These are phyloP conservation scores for Physcia stellaris DNA, from an alignment of 495 filamentous ascomycete species.

Conservation along the genomic window DNA sequence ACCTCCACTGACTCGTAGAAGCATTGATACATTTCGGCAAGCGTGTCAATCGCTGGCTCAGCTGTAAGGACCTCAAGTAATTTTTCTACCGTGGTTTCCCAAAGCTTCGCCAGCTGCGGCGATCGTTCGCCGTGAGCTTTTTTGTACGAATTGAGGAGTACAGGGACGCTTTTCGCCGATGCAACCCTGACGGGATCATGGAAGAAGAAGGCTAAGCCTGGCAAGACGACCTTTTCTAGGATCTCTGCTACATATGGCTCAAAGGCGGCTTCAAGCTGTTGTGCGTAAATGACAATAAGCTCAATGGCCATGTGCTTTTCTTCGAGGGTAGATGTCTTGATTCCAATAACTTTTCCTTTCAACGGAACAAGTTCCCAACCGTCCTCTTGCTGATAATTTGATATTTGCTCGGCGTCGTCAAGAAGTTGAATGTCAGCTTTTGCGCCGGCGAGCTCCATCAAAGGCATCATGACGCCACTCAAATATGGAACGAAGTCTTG, in stretches of 20 bases:
- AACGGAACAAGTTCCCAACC: slow-evolving; percentile 96
- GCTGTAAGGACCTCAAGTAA: slow-evolving; percentile 87
- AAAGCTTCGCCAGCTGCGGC: slow-evolving; percentile 59
- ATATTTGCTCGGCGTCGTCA: slow-evolving; percentile 90
- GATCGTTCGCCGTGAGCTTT: slow-evolving; percentile 70
- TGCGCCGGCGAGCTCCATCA: slow-evolving; percentile 79
- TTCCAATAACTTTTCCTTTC: slow-evolving; percentile 94
- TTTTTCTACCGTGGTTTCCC: slow-evolving; percentile 77
- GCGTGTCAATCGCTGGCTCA: slow-evolving; percentile 88
- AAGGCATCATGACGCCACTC: slow-evolving; percentile 83
- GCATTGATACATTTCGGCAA: slow-evolving; percentile 99
- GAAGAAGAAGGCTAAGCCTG: slow-evolving; percentile 96
- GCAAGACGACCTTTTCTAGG: slow-evolving; percentile 91
- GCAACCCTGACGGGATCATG: slow-evolving; percentile 95
- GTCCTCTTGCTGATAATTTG: slow-evolving; percentile 85
- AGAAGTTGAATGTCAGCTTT: slow-evolving; percentile 96
- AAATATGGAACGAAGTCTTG: slow-evolving; percentile 86
- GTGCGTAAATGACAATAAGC: slow-evolving; percentile 90
- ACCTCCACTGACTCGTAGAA: slow-evolving; percentile 98
- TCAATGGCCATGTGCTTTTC: slow-evolving; percentile 99
- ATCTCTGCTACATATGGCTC: slow-evolving; percentile 84
- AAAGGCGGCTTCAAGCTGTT: slow-evolving; percentile 81
- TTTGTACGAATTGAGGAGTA: slow-evolving; percentile 89
- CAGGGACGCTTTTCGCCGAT: slow-evolving; percentile 86
- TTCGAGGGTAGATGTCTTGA: slow-evolving; percentile 90